These are phyloP conservation scores for Alternaria atra DNA, from an alignment of 2,329 filamentous ascomycete species.

Conservation along the genomic window DNA sequence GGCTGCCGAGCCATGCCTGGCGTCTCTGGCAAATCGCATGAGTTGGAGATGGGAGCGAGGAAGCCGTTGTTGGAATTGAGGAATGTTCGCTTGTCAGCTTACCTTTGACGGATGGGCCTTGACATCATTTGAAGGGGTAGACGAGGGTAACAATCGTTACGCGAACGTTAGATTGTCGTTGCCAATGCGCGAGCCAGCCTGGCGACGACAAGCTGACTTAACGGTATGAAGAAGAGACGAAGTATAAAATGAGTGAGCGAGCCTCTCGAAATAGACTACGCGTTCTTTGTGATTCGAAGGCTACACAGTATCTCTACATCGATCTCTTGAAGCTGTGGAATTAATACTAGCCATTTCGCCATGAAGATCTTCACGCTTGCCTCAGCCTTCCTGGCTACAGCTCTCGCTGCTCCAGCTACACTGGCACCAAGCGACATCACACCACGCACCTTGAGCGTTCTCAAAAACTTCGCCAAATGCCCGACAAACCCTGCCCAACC, in stretches of 20 bases:
- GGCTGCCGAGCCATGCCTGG: not conserved
- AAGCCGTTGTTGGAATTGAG: not conserved
- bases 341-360: slow-evolving; percentile 1
- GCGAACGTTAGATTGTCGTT: not conserved
- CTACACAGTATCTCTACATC: not conserved
- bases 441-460: slow-evolving; percentile 20
- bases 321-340: not conserved
- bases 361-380: slow-evolving; percentile 46
- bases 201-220: not conserved
- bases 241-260: slow-evolving; percentile 1
- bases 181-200: not conserved
- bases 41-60: not conserved
- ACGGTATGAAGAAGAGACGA: not conserved
- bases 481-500: slow-evolving; percentile 32
- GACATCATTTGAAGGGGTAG: not conserved
- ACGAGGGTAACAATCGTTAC: not conserved
- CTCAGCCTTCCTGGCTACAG: slow-evolving; percentile 47
- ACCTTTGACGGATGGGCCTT: not conserved
- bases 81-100: not conserved
- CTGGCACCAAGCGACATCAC: slow-evolving; percentile 29
- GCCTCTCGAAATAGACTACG: not conserved
- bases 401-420: slow-evolving; percentile 47
- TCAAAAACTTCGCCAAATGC: slow-evolving; percentile 19
- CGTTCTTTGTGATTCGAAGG: not conserved
- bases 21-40: not conserved